Evolutionary conservation across 768 basidiomycete species (phyloP).

Genomic region (Clitopilus hobsonii): DNA sequence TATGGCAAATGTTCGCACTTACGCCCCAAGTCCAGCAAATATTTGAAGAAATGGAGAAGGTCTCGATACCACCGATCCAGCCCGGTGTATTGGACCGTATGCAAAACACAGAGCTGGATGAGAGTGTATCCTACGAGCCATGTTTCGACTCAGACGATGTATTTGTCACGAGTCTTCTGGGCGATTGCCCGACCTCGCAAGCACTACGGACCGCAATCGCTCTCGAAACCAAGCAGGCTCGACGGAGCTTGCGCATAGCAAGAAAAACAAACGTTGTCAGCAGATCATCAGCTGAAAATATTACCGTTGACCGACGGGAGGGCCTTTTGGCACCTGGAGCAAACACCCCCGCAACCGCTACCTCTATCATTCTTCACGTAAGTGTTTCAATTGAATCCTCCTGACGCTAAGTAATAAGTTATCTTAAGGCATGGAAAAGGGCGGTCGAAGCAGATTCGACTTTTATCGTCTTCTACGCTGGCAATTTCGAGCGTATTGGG

Average conservation of each 20-base stretch:
- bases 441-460: constrained; percentile 1
- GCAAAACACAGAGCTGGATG: background rate
- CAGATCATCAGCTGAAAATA: too few relatives aligned
- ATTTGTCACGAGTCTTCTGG: background rate
- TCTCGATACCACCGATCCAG: background rate
- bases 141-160: background rate
- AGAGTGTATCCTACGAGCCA: too few relatives aligned
- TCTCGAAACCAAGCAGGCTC: too few relatives aligned
- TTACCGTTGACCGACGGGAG: too few relatives aligned
- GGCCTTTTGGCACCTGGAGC: too few relatives aligned
- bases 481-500: constrained; percentile 4
- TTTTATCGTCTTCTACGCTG: constrained; percentile 6
- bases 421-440: background rate
- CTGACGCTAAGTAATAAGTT: too few relatives aligned
- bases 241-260: too few relatives aligned
- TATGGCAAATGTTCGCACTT: background rate
- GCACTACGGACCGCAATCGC: too few relatives aligned
- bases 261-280: too few relatives aligned
- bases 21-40: background rate
- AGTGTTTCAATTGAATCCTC: background rate
- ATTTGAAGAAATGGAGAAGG: background rate
- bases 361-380: background rate
- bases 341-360: too few relatives aligned
- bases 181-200: background rate
- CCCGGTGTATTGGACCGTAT: background rate